Conservation (phyloP, 2,329 filamentous ascomycete species). For the Colletotrichum sublineola region DNA sequence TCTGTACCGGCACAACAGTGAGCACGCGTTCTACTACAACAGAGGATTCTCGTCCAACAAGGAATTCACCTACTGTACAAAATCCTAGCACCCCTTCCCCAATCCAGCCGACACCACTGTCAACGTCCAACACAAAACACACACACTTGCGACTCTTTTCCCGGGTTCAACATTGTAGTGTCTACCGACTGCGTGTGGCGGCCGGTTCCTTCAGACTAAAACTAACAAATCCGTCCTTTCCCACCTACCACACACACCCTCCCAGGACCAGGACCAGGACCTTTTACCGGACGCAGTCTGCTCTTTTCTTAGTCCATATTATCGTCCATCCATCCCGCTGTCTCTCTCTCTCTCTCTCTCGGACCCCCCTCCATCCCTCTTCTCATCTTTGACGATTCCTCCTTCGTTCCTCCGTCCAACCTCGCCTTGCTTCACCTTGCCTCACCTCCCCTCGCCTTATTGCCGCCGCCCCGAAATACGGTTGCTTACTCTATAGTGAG, state of each 20-base stretch:
- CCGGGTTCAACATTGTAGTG: slow-evolving; percentile 5
- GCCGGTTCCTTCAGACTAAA: neutral
- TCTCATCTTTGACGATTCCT: slow-evolving; percentile 30
- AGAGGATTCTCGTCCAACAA: slow-evolving; percentile 4
- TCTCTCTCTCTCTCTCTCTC: slow-evolving; percentile 21
- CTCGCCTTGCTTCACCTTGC: slow-evolving; percentile 4
- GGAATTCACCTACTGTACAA: neutral
- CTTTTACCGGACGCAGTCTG: slow-evolving; percentile 13
- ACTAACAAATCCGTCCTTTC: slow-evolving; percentile 18
- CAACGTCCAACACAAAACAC: slow-evolving; percentile 17
- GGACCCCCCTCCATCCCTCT: slow-evolving; percentile 36
- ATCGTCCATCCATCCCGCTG: slow-evolving; percentile 19
- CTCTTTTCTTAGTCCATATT: slow-evolving; percentile 28
- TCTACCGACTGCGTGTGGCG: neutral
- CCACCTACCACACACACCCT: neutral
- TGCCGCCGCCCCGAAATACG: neutral
- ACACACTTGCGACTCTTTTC: slow-evolving; percentile 10
- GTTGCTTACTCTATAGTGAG: neutral
- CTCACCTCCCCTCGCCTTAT: too few species aligned
- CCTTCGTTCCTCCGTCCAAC: slow-evolving; percentile 34
- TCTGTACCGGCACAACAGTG: neutral
- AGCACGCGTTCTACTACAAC: neutral
- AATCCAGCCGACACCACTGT: slow-evolving; percentile 30
- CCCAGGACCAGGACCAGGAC: neutral
- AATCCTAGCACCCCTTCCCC: slow-evolving; percentile 4